Evolutionary conservation across 345 rosid genomes (phyloP).

Genomic region (Hypericum androsaemum): DNA sequence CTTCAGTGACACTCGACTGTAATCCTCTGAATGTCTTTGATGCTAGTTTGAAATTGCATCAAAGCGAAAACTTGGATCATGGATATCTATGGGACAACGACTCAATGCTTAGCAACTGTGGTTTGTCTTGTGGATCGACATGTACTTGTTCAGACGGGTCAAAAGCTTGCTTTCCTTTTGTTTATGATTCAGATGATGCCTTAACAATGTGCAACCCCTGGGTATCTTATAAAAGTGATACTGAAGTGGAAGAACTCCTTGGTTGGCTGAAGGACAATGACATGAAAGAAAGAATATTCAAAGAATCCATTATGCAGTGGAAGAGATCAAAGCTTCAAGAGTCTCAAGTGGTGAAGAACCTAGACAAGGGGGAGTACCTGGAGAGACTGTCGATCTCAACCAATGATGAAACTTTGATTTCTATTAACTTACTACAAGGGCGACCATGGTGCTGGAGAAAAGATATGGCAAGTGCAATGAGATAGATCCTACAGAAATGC

Average conservation of each 20-base stretch:
- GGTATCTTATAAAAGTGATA: slow-evolving; percentile 58
- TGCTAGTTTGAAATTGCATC: slow-evolving; percentile 48
- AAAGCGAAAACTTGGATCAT: slow-evolving; percentile 17
- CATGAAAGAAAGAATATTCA: slow-evolving; percentile 61
- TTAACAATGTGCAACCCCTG: slow-evolving; percentile 34
- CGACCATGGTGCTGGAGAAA: slow-evolving; percentile 54
- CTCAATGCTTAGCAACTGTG: slow-evolving; percentile 13
- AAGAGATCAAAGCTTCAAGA: slow-evolving; percentile 45
- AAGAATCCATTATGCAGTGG: slow-evolving; percentile 58
- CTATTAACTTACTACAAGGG: slow-evolving; percentile 50
- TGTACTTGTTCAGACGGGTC: slow-evolving; percentile 36
- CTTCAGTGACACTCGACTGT: slow-evolving; percentile 42
- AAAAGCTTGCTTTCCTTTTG: slow-evolving; percentile 47
- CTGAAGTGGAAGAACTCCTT: slow-evolving; percentile 59
- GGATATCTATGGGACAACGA: not conserved
- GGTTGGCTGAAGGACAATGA: slow-evolving; percentile 59
- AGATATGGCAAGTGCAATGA: slow-evolving; percentile 51
- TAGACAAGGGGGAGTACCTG: slow-evolving; percentile 23
- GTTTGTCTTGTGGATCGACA: slow-evolving; percentile 13
- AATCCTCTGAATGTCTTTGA: slow-evolving; percentile 56
- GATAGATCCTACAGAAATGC: slow-evolving; percentile 26
- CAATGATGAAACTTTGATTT: slow-evolving; percentile 19
- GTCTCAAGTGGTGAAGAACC: slow-evolving; percentile 23
- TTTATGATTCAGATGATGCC: slow-evolving; percentile 27
- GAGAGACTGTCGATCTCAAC: slow-evolving; percentile 10